These are phyloP conservation scores for Thinopyrum elongatum DNA, from an alignment of 176 grass and related monocot genomes.

Conservation along the genomic window DNA sequence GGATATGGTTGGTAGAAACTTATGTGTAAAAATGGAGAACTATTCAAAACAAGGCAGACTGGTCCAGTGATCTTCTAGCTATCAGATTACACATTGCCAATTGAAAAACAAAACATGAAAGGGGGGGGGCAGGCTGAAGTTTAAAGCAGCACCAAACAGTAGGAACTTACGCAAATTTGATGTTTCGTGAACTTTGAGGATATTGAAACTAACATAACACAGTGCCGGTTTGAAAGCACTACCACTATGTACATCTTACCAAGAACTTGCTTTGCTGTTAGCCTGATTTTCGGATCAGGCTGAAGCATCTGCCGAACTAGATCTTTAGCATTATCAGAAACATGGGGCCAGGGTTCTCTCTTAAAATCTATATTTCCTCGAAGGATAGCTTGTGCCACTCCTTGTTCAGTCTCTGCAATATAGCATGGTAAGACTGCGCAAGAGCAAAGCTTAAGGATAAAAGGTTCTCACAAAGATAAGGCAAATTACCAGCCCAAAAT, in stretches of 20 bases:
- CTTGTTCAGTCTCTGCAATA: slow-evolving; percentile 97
- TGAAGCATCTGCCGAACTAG: slow-evolving; percentile 93
- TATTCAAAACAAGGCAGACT: not conserved
- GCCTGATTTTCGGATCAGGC: slow-evolving; percentile 82
- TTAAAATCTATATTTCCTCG: slow-evolving; percentile 98
- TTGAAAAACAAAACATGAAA: not conserved
- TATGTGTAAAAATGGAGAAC: not conserved
- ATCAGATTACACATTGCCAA: not conserved
- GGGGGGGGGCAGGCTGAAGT: not conserved
- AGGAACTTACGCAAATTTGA: not conserved
- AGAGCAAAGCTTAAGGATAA: not conserved
- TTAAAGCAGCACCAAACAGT: not conserved
- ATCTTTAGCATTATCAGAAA: slow-evolving; percentile 96
- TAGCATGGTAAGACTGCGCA: slow-evolving; percentile 21
- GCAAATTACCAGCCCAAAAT: slow-evolving; percentile 88
- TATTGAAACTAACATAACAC: slow-evolving; percentile 8
- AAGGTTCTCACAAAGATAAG: slow-evolving; percentile 10
- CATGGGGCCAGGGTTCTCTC: slow-evolving; percentile 94
- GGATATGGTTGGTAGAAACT: not conserved
- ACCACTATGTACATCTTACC: slow-evolving; percentile 44
- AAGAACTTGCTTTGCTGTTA: slow-evolving; percentile 97
- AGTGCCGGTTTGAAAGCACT: not conserved
- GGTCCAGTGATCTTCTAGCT: not conserved
- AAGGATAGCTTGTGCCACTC: slow-evolving; percentile 97
- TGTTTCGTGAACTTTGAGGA: not conserved